Conservation (phyloP, 257 asterid species). For the Jacaranda mimosifolia region DNA sequence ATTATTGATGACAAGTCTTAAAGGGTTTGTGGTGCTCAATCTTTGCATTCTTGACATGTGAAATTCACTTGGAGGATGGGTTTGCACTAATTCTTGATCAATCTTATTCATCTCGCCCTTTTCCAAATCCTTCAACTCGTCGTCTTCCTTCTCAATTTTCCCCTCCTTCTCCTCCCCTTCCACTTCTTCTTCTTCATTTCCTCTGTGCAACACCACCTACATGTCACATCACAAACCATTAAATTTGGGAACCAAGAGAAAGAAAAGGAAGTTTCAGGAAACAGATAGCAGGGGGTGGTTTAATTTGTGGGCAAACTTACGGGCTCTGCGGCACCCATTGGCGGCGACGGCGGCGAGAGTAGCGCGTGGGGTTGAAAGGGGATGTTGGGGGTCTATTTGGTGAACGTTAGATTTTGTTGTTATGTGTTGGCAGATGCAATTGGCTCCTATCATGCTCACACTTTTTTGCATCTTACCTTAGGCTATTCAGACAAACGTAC, state of each 20-base stretch:
- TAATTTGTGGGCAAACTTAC: constrained; percentile 51
- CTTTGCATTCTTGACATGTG: constrained; percentile 84
- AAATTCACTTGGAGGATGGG: constrained; percentile 51
- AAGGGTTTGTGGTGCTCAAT: constrained; percentile 81
- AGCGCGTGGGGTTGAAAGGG: constrained; percentile 56
- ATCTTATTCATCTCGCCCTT: constrained; percentile 60
- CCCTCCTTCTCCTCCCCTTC: constrained; percentile 36
- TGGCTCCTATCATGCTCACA: constrained; percentile 8
- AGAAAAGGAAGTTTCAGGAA: not conserved
- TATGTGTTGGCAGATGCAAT: constrained; percentile 41
- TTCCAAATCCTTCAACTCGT: constrained; percentile 70
- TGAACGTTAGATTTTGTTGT: constrained; percentile 63
- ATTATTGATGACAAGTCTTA: constrained; percentile 74
- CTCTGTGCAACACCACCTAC: constrained; percentile 45
- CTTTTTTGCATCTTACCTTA: constrained; percentile 31
- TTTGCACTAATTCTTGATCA: constrained; percentile 44
- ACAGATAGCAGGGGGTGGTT: constrained; percentile 12
- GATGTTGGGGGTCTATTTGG: constrained; percentile 7
- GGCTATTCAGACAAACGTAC: constrained; percentile 14
- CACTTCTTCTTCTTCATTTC: constrained; percentile 41
- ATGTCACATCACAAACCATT: constrained; percentile 5
- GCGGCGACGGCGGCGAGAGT: constrained; percentile 38
- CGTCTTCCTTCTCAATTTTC: constrained; percentile 34
- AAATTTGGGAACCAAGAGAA: not conserved
- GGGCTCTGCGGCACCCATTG: constrained; percentile 75